These are phyloP conservation scores for Kalmusia sp. DNA, from an alignment of 2,329 filamentous ascomycete genomes.

Conservation along the genomic window DNA sequence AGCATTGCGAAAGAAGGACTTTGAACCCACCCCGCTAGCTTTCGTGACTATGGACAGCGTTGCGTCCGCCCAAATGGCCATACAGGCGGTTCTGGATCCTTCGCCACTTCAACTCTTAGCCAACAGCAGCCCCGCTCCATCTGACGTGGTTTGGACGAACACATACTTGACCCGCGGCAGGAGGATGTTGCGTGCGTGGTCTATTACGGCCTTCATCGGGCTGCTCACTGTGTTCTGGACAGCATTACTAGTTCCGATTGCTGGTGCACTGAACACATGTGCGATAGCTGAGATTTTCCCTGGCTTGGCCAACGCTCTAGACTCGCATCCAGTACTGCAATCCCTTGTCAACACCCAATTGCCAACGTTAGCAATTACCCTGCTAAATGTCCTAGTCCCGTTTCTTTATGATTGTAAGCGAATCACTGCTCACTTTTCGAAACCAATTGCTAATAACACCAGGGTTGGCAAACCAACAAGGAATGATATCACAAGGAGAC, in stretches of 20 bases:
- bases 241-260: constrained; percentile 78
- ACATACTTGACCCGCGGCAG: constrained; percentile 80
- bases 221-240: constrained; percentile 90
- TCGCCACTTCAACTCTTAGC: constrained; percentile 85
- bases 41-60: constrained; percentile 99
- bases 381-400: constrained; percentile 88
- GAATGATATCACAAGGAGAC: constrained; percentile 93
- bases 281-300: constrained; percentile 78
- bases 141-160: constrained; percentile 94
- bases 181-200: constrained; percentile 81
- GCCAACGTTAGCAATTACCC: constrained; percentile 82
- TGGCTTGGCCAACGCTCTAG: constrained; percentile 70
- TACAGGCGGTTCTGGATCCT: constrained; percentile 92
- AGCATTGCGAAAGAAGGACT: constrained; percentile 75
- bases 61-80: constrained; percentile 90
- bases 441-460: constrained; percentile 10
- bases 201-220: constrained; percentile 81
- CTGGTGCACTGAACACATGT: constrained; percentile 80
- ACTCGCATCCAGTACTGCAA: constrained; percentile 71
- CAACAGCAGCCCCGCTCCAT: constrained; percentile 83
- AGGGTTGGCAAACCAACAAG: constrained; percentile 84
- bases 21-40: constrained; percentile 79
- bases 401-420: constrained; percentile 86
- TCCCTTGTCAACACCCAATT: constrained; percentile 86
- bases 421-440: not conserved